Base-by-base conservation (phyloP, 2,329 filamentous ascomycete genomes). In the Colletotrichum nymphaeae region DNA sequence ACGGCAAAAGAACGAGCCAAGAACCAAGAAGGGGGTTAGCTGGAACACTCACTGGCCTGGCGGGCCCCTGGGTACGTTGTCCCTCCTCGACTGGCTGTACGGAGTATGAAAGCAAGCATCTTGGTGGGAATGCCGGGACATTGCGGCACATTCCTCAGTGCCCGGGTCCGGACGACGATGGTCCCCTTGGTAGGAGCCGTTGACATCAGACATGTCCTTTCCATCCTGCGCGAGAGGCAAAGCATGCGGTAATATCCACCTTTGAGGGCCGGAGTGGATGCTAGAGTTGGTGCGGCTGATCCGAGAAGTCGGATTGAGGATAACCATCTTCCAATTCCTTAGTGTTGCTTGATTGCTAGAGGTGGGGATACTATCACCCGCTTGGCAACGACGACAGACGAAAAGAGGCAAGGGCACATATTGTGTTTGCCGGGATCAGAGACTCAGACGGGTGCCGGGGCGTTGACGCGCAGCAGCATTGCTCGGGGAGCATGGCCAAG, bases 141-240 rank as follows among this genome's bases (percentile, higher is more conserved):
- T 75, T 76, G 72, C 65, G 26, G 28, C 26, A 64, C 76, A 75
- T 76, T 76, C 75, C 73, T 63, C 35, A 53, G 49, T 30, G 42
- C 42, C n/a, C 49, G 53, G 57, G 53, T n/a, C 49, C 67, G 60
- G 58, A 65, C 32, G 55, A 37, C 26, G 26, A 73, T 35, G 53
- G 46, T 66, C 30, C 52, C 49, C 24, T 58, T 42, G 37, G 46
- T 58, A 49, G 58, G 63, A 26, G 68, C 62, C 46, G 62, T 64
- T 55, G 30, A 46, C 53, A 67, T 53, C 30, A 24, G 1, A 35
- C 37, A 16, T 24, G 42, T 53, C 5, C 24, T 49, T 11, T 14
- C 14, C 5, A 42, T 11, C 37, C 26, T 9, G 16, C 57, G 16
- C 12, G 16, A 26, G 53, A 37, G 6, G 28, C 14, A 19, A 24